Base-by-base conservation (phyloP, 1,284 basidiomycete genomes). In the Coniophora puteana region DNA sequence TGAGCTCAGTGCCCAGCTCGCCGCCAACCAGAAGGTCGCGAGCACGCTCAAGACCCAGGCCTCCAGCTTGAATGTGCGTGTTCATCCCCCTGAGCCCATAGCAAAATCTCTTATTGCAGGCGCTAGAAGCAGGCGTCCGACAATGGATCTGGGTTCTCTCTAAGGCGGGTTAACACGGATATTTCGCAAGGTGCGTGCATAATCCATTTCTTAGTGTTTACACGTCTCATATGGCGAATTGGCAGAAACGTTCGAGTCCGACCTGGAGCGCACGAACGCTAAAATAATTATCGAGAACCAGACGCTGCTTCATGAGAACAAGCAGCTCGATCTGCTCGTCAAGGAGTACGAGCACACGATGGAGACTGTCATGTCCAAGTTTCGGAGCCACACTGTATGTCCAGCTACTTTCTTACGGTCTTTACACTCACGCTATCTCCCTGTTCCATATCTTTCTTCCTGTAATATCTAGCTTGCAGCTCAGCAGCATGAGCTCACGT, bases 341-440 rank as follows among this genome's bases (percentile, higher is more conserved):
- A 93, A 93, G 54, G 96, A 99, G 64, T 95, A 96, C 60, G 95
- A 99, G 62, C 74, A 77, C 47, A 97, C 94, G 1, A 78, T 99
- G 66, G 94, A 98, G 58, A 93, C 84, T 25, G 89, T 99, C 59
- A 98, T 99, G 95, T 70, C 80, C 44, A 97, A 97, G 67, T 98
- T 98, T 62, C 78, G 94, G 39, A 86, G 85, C 47, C 89, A 97
- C 56, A 82, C 93, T 14, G 93, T 96, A 59, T 58, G 92, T 78
- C 13, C 31, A 33, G 22, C 31, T 31, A 32, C 21, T 4, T 8
- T 33, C 24, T 42, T 33, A 21, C 23, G 6, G 18, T 23, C 29
- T 31, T 25, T 17, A 5, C 20, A 18, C n/a, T 18, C 29, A 31
- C 29, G n/a, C 23, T 4, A 32, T 5, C 14, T 20, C 31, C 14